Evolutionary conservation across 2,329 filamentous ascomycete species (phyloP), one percentile per base, ranked within the genome.

Genomic region (Pyrenochaeta sp.): DNA sequence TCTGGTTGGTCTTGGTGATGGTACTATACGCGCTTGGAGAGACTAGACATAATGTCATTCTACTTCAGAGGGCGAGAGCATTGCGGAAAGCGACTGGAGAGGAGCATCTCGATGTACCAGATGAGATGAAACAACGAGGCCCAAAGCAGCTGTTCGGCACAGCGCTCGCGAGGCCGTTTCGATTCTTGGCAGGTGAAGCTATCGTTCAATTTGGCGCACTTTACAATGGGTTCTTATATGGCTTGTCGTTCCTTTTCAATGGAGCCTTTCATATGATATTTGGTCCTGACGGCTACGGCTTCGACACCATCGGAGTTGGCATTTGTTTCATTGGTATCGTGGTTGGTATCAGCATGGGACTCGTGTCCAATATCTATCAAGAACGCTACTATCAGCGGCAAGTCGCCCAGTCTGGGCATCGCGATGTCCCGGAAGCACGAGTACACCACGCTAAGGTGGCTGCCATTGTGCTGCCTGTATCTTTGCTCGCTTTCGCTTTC

Each of bases 141-240:
- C 58, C 74, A 4, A 72, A 68, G 18, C 72, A 78, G 32, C 61
- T 82, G 3, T 79, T 82, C 47, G 64, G 70, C 2, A 73, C 76
- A 4, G 74, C 79, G 7, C 69, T 82, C 6, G 72, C 75, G 18
- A 67, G 81, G n/a, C 81, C 81, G 0, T 81, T 82, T 51, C 68
- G 77, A 1, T 82, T 82, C 44, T 58, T 82, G 2, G 73, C 71
- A 11, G 76, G 78, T 1, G 80, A 82, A 58, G 77, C 79, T 31
- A 82, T 82, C 37, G 77, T 81, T 27, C 74, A 79, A 14, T 80
- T 80, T 31, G 75, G 73, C n/a, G 79, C 80, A 2, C 60, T 80
- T 1, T 82, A 81, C 61, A 82, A 82, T 42, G 80, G 78, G 3
- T 81, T 80, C 52, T 67, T 82, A 2, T 82, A 82, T 44, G 80